Conservation (phyloP, 768 basidiomycete species). For the Rubroboletus pulcherrimus region DNA sequence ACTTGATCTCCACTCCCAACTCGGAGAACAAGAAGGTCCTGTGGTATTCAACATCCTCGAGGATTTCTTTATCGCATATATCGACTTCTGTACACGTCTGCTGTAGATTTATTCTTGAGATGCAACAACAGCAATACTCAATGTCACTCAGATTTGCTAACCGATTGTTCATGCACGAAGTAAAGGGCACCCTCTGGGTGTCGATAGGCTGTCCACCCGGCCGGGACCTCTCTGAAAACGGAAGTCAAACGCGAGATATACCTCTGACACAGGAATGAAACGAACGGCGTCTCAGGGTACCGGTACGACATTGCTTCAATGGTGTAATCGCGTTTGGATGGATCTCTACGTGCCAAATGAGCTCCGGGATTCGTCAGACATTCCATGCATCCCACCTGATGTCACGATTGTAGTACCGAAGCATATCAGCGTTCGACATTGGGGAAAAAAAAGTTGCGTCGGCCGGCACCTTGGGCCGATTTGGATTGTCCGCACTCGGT, state of each 20-base stretch:
- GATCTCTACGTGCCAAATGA: constrained; percentile 7
- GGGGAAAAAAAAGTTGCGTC: constrained; percentile 8
- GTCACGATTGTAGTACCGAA: constrained; percentile 3
- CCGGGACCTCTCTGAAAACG: constrained; percentile 15
- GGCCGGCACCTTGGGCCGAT: constrained; percentile 7
- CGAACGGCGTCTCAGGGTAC: constrained; percentile 20
- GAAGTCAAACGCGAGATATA: background rate
- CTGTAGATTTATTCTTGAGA: constrained; percentile 33
- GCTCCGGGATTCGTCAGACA: background rate
- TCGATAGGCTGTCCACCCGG: constrained; percentile 43
- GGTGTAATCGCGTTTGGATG: background rate
- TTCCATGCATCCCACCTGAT: constrained; percentile 6
- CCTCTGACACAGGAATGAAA: background rate
- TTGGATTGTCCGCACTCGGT: constrained; percentile 4
- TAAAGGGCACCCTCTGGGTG: constrained; percentile 66
- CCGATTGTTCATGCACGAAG: constrained; percentile 46
- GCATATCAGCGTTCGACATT: constrained; percentile 12
- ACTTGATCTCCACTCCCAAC: constrained; percentile 17
- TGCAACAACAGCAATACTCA: background rate
- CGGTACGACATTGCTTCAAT: constrained; percentile 16
- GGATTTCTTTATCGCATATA: constrained; percentile 38
- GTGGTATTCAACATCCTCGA: constrained; percentile 35
- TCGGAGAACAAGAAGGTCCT: constrained; percentile 15
- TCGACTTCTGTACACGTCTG: constrained; percentile 54
- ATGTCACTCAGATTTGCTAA: constrained; percentile 23